Base-by-base conservation (phyloP, 2,329 filamentous ascomycete genomes). In the Beauveria asiatica region DNA sequence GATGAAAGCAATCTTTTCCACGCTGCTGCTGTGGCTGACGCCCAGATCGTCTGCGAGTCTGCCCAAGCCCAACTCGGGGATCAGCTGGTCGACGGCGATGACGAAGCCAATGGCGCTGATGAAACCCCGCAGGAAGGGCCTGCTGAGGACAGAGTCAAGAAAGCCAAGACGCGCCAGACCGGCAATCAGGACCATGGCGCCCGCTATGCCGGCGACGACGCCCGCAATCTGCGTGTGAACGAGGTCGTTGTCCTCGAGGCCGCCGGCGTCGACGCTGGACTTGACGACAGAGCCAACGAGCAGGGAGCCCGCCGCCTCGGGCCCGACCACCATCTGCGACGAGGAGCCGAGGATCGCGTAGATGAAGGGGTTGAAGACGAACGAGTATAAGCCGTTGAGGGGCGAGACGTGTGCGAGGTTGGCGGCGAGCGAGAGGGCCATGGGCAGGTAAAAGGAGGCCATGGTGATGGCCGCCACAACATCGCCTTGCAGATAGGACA, bases 371-470 rank as follows among this genome's bases (percentile, higher is more conserved):
- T 92, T 92, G 76, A 97, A 90, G 63, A 95, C 90, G 71, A 97
- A 97, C 17, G 90, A 85, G 75, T 97, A 99, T 3, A 99, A 81
- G 0, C 94, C 94, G 69, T 96, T 93, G 68, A 97, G 92, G 0
- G 94, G 89, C 9, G 93, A 92, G 1, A 97, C 85, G 70, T 97
- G 94, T 6, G 89, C 92, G 46, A 99, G 85, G 70, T 97, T 97
- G 45, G 90, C 86, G 59, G 94, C 92, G 64, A 95, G 88, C 0
- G 94, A 97, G 16, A 99, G 82, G 0, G 92, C 89, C 92, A 99
- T 97, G 56, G 94, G 94, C 42, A 99, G 88, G 73, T 99, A 99
- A 76, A 99, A 94, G 27, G 92, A 96, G n/a, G 93, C 90, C 77
- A 99, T 88, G n/a, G 94, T 97, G 64, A 97, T 73, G 53, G 93